A percentile compares a stretch with the other conserved stretches of the same genome.
phyloP scores from a whole-genome alignment of 1,284 basidiomycete genomes.

The Fomitopsis schrenkii region DNA sequence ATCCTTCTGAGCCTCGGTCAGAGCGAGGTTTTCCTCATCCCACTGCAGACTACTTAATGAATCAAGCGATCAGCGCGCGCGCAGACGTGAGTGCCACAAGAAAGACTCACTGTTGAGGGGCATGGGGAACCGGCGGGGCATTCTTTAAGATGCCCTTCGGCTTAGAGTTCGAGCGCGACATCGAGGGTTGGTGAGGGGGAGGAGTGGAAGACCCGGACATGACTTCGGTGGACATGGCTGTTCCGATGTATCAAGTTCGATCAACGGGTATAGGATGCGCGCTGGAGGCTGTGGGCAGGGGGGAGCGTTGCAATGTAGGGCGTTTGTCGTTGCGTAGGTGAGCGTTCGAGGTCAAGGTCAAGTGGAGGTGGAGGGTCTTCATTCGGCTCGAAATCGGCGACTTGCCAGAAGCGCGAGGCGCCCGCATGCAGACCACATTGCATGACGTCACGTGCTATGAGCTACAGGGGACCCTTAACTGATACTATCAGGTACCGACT shows the following conservation, averaged over 20 bases:
- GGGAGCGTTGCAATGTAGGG: neutral
- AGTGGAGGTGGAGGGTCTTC: neutral
- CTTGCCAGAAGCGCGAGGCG: neutral
- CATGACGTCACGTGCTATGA: neutral
- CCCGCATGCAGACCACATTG: neutral
- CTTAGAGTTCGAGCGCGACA: conserved; percentile 42
- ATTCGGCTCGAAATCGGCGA: neutral
- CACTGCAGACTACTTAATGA: conserved; percentile 60
- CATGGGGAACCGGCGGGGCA: conserved; percentile 45
- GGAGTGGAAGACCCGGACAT: conserved; percentile 4
- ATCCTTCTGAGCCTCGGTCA: conserved; percentile 90
- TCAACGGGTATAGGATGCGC: neutral
- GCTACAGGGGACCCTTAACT: too few relatives aligned
- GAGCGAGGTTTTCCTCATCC: conserved; percentile 89
- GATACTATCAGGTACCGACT: too few relatives aligned
- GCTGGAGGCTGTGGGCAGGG: neutral
- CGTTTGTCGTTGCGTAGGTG: neutral
- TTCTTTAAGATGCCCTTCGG: conserved; percentile 86
- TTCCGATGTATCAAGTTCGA: neutral
- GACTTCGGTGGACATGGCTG: conserved; percentile 7
- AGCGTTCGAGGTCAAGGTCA: neutral
- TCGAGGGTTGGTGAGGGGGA: conserved; percentile 19
- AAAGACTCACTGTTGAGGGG: conserved; percentile 39
- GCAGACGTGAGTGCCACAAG: conserved; percentile 1
- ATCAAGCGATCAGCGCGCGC: conserved; percentile 22